Evolutionary conservation across 495 filamentous ascomycete species (phyloP).

Genomic region (Annulohypoxylon moriforme): DNA sequence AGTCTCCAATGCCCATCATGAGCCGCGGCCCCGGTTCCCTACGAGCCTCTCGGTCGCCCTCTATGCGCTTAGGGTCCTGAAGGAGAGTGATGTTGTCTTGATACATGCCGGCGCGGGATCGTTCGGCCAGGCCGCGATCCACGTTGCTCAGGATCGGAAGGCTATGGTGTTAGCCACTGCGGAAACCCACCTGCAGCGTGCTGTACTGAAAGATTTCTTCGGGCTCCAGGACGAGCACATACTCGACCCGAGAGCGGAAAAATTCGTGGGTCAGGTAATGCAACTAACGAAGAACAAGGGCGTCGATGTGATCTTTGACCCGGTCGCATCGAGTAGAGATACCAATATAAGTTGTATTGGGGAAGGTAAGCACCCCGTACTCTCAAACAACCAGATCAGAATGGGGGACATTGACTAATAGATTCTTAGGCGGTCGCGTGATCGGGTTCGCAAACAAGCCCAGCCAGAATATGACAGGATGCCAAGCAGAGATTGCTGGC

Average conservation of each 20-base stretch:
- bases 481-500: neutral
- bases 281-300: constrained; percentile 57
- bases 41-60: constrained; percentile 60
- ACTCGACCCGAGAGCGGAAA: constrained; percentile 48
- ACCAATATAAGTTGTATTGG: constrained; percentile 29
- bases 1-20: constrained; percentile 45
- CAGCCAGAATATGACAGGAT: neutral
- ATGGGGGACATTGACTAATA: constrained; percentile 11
- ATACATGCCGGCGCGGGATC: constrained; percentile 62
- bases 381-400: neutral
- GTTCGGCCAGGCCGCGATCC: constrained; percentile 63
- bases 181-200: constrained; percentile 50
- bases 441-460: constrained; percentile 34
- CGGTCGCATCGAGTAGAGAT: constrained; percentile 34
- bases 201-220: constrained; percentile 51
- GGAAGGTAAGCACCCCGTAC: constrained; percentile 31
- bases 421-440: constrained; percentile 29
- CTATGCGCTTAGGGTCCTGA: constrained; percentile 51
- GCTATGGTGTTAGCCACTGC: constrained; percentile 62
- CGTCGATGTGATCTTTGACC: constrained; percentile 69
- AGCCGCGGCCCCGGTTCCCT: constrained; percentile 51
- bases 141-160: constrained; percentile 54
- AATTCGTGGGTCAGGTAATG: constrained; percentile 52
- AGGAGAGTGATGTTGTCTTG: constrained; percentile 57
- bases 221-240: constrained; percentile 58